Conservation (phyloP, 2,329 filamentous ascomycete species). For the Hypocreales sp. region DNA sequence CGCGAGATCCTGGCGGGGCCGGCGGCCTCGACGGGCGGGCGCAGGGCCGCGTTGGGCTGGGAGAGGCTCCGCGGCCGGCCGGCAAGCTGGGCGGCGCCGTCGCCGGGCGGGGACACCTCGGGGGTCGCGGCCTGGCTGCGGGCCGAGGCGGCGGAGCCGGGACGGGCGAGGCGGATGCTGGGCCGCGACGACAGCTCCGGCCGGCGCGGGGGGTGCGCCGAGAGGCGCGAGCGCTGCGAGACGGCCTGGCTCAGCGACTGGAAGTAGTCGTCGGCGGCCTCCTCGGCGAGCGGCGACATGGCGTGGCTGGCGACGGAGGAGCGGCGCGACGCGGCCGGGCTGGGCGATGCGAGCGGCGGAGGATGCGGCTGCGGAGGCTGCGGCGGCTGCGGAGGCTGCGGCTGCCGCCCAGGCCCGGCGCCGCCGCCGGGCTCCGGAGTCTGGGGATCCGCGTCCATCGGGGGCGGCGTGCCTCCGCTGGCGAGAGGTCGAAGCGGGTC, state of each 20-base stretch:
- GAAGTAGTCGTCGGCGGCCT: conserved; percentile 1
- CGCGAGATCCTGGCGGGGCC: conserved; percentile 13
- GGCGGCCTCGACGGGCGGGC: conserved; percentile 6
- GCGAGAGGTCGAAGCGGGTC: too few relatives aligned
- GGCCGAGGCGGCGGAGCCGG: conserved; percentile 3
- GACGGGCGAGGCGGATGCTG: conserved; percentile 11
- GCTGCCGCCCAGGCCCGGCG: too few relatives aligned
- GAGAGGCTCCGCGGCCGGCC: conserved; percentile 18
- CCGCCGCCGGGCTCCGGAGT: too few relatives aligned
- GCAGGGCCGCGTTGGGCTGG: conserved; percentile 13
- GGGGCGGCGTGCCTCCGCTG: too few relatives aligned
- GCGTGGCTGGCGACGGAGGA: neutral
- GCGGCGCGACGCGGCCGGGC: neutral
- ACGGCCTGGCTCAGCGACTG: conserved; percentile 1
- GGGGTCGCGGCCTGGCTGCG: neutral
- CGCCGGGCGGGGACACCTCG: neutral
- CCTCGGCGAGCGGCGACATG: neutral
- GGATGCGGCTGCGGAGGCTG: neutral
- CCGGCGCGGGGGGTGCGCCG: neutral
- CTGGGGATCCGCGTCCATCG: too few relatives aligned
- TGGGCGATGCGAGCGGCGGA: neutral
- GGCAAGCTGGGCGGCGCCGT: neutral
- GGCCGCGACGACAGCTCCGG: conserved; percentile 5
- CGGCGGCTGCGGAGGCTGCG: too few relatives aligned
- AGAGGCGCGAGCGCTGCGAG: conserved; percentile 2